Base-by-base conservation (phyloP, 2,329 filamentous ascomycete species). In the Fusarium sp. region DNA sequence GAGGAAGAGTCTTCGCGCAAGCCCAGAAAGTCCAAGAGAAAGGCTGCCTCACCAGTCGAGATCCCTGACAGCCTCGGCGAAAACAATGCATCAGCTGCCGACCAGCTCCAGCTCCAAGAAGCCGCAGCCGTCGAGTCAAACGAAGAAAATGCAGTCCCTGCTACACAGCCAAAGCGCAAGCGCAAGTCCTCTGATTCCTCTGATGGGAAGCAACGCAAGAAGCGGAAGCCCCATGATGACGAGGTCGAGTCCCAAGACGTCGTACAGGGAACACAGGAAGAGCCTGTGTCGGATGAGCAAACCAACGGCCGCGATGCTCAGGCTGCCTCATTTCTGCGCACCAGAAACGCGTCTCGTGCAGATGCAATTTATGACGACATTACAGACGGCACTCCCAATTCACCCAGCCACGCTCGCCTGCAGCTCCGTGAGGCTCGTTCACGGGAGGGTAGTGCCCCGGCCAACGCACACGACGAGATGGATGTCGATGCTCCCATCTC, bases 181-280 rank as follows among this genome's bases (percentile, higher is more conserved):
- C 77, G 79, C 68, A 79, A 76, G 61, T 60, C 72, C 1, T 74
- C 76, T 4, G 74, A 76, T 54, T 73, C 74, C 2, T 57, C 67
- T 6, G 77, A 79, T 9, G 71, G 71, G n/a, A 78, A 78, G 61
- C 70, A 73, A 31, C 72, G 74, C 25, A 81, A 80, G 73, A 81
- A 80, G 70, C 72, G 69, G 16, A 78, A 72, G 36, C 69, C 75
- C 10, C 62, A 70, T 49, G 73, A 73, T 18, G 59, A 72, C 6
- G 72, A 64, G n/a, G 16, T 46, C 25, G 59, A 59, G 20, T 67
- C 70, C 25, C 70, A 74, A 18, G 70, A 73, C 5, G 67, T 71
- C 5, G 51, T 70, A 34, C 67, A 65, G 31, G 70, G 61, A 53
- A 75, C 71, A 29, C 70, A 73, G 44, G 64, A 74, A 46, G 63